These are phyloP conservation scores for Codiaeum variegatum DNA, from an alignment of 441 rosid species.

Conservation along the genomic window DNA sequence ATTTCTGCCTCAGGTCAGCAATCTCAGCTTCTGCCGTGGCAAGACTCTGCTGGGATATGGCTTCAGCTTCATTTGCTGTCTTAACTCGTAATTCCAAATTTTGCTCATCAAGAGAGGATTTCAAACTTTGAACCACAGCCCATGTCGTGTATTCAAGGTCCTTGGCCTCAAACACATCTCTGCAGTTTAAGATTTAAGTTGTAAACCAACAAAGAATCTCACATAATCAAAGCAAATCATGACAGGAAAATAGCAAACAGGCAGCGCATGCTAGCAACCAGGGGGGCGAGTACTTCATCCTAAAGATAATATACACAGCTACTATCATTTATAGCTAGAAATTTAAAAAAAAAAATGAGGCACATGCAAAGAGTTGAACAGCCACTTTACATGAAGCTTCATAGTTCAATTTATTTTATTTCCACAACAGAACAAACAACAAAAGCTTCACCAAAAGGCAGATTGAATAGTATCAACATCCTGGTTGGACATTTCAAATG, in stretches of 20 bases:
- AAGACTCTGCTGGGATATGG: constrained; percentile 83
- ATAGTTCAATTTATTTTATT: background rate
- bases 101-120: constrained; percentile 84
- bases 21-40: constrained; percentile 99
- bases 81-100: constrained; percentile 83
- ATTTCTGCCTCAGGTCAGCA: constrained; percentile 81
- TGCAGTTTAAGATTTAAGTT: constrained; percentile 34
- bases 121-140: constrained; percentile 80
- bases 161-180: constrained; percentile 71
- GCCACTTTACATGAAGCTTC: background rate
- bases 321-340: background rate
- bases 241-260: constrained; percentile 4
- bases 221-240: background rate
- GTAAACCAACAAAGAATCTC: constrained; percentile 13
- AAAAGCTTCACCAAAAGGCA: background rate
- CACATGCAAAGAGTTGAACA: background rate
- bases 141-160: constrained; percentile 76
- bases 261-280: background rate
- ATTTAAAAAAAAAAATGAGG: background rate
- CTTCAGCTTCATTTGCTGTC: constrained; percentile 96
- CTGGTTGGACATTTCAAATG: background rate
- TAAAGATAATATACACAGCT: background rate
- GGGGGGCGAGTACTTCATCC: constrained; percentile 2
- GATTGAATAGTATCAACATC: background rate
- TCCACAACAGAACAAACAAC: background rate